These are phyloP conservation scores for Jamesozyma hellenica DNA, from an alignment of 805 yeast genomes.

Conservation along the genomic window DNA sequence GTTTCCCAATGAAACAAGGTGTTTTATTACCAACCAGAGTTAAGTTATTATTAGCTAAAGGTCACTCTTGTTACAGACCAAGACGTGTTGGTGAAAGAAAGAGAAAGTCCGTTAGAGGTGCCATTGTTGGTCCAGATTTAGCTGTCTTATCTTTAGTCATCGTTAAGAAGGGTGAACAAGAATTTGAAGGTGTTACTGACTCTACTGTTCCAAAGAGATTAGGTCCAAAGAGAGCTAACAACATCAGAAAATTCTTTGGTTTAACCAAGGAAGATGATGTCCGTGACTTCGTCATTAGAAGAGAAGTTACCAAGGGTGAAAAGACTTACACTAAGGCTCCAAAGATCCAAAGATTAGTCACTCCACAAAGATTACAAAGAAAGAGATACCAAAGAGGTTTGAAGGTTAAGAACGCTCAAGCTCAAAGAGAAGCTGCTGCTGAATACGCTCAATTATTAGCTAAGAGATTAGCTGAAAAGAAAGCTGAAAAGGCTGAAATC, in stretches of 20 bases:
- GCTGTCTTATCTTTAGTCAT: slow-evolving; percentile 89
- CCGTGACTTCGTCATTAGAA: slow-evolving; percentile 85
- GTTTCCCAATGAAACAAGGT: slow-evolving; percentile 99
- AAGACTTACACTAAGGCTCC: slow-evolving; percentile 99
- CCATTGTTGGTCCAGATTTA: slow-evolving; percentile 94
- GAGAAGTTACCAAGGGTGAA: slow-evolving; percentile 97
- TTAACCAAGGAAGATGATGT: slow-evolving; percentile 41
- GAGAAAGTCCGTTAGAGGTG: slow-evolving; percentile 99
- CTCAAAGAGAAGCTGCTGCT: slow-evolving; percentile 99
- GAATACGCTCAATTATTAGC: slow-evolving; percentile 99
- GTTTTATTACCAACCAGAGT: slow-evolving; percentile 99
- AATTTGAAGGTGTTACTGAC: slow-evolving; percentile 94
- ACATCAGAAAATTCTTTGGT: slow-evolving; percentile 99
- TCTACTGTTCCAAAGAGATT: slow-evolving; percentile 94
- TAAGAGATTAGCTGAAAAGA: slow-evolving; percentile 94
- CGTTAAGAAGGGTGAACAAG: slow-evolving; percentile 95
- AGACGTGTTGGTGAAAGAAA: slow-evolving; percentile 99
- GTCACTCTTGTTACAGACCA: slow-evolving; percentile 98
- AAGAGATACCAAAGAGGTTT: slow-evolving; percentile 92
- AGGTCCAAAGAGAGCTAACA: slow-evolving; percentile 99
- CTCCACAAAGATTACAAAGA: slow-evolving; percentile 98
- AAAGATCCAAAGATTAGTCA: slow-evolving; percentile 98
- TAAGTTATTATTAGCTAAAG: slow-evolving; percentile 85
- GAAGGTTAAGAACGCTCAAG: slow-evolving; percentile 95
- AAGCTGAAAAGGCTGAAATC: slow-evolving; percentile 96